A percentile compares a stretch with the other conserved stretches of the same genome.
These are phyloP conservation scores for Curvularia sp. DNA, from an alignment of 2,329 filamentous ascomycete genomes.

Conservation along the genomic window DNA sequence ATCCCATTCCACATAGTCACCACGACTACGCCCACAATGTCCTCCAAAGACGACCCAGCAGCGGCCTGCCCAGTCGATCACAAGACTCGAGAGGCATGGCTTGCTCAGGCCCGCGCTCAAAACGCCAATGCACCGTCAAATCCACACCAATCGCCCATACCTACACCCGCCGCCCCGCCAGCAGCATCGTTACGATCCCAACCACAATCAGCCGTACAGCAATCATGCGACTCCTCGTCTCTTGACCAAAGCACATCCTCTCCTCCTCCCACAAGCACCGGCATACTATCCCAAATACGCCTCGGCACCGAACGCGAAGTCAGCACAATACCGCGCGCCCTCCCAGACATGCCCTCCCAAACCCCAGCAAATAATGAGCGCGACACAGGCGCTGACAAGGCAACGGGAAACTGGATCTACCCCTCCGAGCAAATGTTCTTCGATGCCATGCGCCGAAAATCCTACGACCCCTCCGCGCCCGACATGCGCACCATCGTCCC, in stretches of 20 bases:
- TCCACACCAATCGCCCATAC: slow-evolving; percentile 26
- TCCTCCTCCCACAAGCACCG: slow-evolving; percentile 24
- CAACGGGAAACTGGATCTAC: slow-evolving; percentile 93
- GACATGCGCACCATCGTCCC: slow-evolving; percentile 94
- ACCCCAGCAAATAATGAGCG: slow-evolving; percentile 75
- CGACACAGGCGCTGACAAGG: slow-evolving; percentile 69
- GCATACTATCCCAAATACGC: slow-evolving; percentile 40
- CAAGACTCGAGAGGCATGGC: slow-evolving; percentile 86
- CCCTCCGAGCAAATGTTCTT: slow-evolving; percentile 98
- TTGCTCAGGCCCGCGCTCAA: slow-evolving; percentile 68
- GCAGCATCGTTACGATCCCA: slow-evolving; percentile 19
- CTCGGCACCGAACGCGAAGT: slow-evolving; percentile 56
- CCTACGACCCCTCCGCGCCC: slow-evolving; percentile 70
- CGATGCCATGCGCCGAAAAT: slow-evolving; percentile 92
- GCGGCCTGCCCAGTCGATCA: slow-evolving; percentile 83
- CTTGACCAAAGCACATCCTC: slow-evolving; percentile 42
- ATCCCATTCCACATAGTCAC: slow-evolving; percentile 9
- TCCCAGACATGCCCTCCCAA: slow-evolving; percentile 37
- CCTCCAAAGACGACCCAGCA: slow-evolving; percentile 43
- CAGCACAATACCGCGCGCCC: slow-evolving; percentile 47
- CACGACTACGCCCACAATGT: slow-evolving; percentile 25
- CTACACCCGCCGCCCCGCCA: slow-evolving; percentile 22
- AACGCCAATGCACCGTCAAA: slow-evolving; percentile 30
- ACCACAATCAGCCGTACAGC: slow-evolving; percentile 27
- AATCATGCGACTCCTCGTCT: slow-evolving; percentile 50